Evolutionary conservation across 352 stramenopile genomes (phyloP), one percentile per base, ranked within the genome.

Genomic region (Pythium pectinolyticum): DNA sequence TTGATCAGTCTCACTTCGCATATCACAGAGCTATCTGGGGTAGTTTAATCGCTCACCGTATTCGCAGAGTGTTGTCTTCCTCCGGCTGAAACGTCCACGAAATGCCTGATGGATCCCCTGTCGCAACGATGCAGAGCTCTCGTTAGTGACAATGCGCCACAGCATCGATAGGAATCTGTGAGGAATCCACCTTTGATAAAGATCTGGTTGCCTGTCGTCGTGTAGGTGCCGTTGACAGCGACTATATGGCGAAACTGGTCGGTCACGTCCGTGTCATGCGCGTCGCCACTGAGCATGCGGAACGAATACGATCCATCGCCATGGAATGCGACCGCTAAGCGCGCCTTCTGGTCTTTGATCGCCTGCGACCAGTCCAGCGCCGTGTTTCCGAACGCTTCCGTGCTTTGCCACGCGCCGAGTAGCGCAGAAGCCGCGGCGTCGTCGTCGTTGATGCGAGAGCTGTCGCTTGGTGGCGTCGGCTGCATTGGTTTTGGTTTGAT

Each of bases 381-480:
- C 14, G 84, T 93, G 53, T 89, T 93, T 15, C 84, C 84, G 30
- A 93, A 91, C 7, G 80, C 82, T 25, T 93, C 84, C 2, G 77
- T 82, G 69, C 80, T 93, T 17, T 65, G 62, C 84, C 84, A 93
- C 27, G 58, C 25, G 17, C 84, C 84, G 15, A 71, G 25, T 3
- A 79, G 47, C 43, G 55, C 40, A 6, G 24, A 49, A 31, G 20
- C 19, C 6, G 41, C 41, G 41, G 28, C 41, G 1, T 7, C 20
- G n/a, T 49, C 12, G 22, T 24, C 41, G 20, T 49, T n/a, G n/a
- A n/a, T n/a, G n/a, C n/a, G n/a, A n/a, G n/a, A n/a, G n/a, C n/a
- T n/a, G n/a, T n/a, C n/a, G n/a, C n/a, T n/a, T n/a, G n/a, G n/a
- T n/a, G n/a, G n/a, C n/a, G n/a, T n/a, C n/a, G n/a, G n/a, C n/a